phyloP scores from a whole-genome alignment of 306 rosid genomes.

The Macrotyloma uniflorum region DNA sequence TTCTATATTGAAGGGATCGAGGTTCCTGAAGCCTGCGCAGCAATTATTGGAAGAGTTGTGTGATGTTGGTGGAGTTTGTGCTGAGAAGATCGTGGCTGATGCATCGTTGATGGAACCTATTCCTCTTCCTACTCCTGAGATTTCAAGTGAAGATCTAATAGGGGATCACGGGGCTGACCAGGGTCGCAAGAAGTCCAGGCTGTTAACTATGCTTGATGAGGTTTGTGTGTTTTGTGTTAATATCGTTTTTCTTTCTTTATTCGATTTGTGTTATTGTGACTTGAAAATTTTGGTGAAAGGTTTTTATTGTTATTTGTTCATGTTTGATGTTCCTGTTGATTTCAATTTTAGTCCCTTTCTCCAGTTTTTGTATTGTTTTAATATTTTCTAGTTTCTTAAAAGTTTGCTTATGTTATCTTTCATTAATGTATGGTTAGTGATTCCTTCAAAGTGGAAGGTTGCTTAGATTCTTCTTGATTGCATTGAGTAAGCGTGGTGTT shows the following conservation, averaged over 20 bases:
- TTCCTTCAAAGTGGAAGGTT: slow-evolving; percentile 28
- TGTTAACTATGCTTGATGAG: slow-evolving; percentile 87
- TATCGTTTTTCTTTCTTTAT: not conserved
- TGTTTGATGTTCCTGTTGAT: slow-evolving; percentile 21
- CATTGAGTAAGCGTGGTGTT: slow-evolving; percentile 21
- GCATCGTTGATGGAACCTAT: slow-evolving; percentile 56
- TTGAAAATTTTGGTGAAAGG: slow-evolving; percentile 3
- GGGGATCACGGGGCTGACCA: slow-evolving; percentile 44
- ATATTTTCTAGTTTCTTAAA: not conserved
- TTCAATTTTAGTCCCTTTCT: slow-evolving; percentile 27
- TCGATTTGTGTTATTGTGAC: not conserved
- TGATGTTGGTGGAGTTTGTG: slow-evolving; percentile 55
- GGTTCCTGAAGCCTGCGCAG: slow-evolving; percentile 77
- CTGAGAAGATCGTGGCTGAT: slow-evolving; percentile 49
- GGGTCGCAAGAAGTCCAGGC: slow-evolving; percentile 58
- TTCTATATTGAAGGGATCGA: slow-evolving; percentile 77
- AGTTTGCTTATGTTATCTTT: not conserved
- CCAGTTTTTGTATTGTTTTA: too few species aligned
- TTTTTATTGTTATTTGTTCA: not conserved
- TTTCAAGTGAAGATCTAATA: slow-evolving; percentile 49
- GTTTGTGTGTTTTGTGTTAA: slow-evolving; percentile 36
- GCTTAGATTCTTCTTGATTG: slow-evolving; percentile 26
- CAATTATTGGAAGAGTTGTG: slow-evolving; percentile 73
- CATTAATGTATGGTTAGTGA: not conserved
- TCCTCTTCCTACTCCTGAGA: slow-evolving; percentile 48